Percentiles rank a stretch among this genome's conserved stretches.
Conservation (phyloP, 768 basidiomycete genomes). For the Naematelia encephala region DNA sequence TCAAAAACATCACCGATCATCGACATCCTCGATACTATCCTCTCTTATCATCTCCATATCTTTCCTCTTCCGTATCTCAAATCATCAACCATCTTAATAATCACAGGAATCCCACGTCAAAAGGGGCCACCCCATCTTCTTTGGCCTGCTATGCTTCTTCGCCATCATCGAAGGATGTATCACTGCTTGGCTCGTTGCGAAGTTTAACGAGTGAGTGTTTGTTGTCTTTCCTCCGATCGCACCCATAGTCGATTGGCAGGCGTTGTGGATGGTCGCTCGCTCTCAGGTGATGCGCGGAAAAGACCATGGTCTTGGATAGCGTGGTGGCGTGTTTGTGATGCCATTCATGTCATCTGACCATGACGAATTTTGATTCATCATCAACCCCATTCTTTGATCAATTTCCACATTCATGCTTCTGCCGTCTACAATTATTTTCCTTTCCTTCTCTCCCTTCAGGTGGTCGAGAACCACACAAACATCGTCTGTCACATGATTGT, state of each 20-base stretch:
- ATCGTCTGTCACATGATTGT: too few relatives aligned
- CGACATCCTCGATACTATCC: too few relatives aligned
- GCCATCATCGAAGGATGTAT: slow-evolving; percentile 47
- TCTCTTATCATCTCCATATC: background rate
- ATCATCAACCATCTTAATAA: too few relatives aligned
- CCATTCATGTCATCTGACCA: background rate
- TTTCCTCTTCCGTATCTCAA: background rate
- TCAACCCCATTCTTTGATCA: background rate
- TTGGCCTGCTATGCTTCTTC: slow-evolving; percentile 41
- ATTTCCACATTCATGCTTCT: too few relatives aligned
- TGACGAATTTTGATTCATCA: background rate
- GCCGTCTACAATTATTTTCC: too few relatives aligned
- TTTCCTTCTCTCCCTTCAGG: too few relatives aligned
- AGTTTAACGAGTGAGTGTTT: slow-evolving; percentile 28
- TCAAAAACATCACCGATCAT: too few relatives aligned
- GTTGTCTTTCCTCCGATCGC: too few relatives aligned
- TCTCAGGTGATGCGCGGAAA: background rate
- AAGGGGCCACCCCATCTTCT: slow-evolving; percentile 48
- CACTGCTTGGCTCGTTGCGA: slow-evolving; percentile 43
- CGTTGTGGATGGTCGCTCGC: too few relatives aligned
- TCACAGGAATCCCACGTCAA: slow-evolving; percentile 32
- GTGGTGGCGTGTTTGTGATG: background rate
- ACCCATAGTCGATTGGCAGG: too few relatives aligned
- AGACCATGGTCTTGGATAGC: background rate
- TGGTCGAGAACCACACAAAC: too few relatives aligned